phyloP scores from a whole-genome alignment of 306 rosid species.

The Biancaea sappan region DNA sequence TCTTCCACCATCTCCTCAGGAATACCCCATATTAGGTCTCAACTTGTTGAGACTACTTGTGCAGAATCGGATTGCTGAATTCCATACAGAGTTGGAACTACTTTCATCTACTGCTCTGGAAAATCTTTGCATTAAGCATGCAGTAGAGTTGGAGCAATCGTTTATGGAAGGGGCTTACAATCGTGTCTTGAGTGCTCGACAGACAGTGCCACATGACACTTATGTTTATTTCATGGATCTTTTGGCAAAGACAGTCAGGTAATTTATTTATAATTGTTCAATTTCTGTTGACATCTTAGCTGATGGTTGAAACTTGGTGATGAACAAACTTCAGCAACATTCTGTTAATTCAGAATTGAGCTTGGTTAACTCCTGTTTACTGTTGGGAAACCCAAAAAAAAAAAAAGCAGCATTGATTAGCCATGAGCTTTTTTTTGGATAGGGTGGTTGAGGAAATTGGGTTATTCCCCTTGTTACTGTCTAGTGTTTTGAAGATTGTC shows the following conservation, averaged over 20 bases:
- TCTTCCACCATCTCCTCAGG: constrained; percentile 82
- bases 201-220: constrained; percentile 87
- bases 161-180: constrained; percentile 99
- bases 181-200: constrained; percentile 90
- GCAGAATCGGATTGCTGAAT: constrained; percentile 95
- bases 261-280: constrained; percentile 12
- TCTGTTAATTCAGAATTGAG: not conserved
- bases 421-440: not conserved
- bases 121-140: constrained; percentile 86
- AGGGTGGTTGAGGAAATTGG: not conserved
- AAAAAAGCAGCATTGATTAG: not conserved
- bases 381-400: too few species aligned
- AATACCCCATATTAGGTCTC: constrained; percentile 92
- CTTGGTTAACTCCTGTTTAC: not conserved
- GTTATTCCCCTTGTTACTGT: not conserved
- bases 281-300: not conserved
- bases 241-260: constrained; percentile 95
- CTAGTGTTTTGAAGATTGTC: not conserved
- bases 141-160: constrained; percentile 96
- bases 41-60: constrained; percentile 91
- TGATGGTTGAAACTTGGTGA: not conserved
- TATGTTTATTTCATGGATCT: constrained; percentile 94
- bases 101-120: constrained; percentile 83
- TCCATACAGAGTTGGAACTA: constrained; percentile 89
- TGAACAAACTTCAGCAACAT: constrained; percentile 3